Evolutionary conservation across 257 asterid species (phyloP).

Genomic region (Lycium ferocissimum): DNA sequence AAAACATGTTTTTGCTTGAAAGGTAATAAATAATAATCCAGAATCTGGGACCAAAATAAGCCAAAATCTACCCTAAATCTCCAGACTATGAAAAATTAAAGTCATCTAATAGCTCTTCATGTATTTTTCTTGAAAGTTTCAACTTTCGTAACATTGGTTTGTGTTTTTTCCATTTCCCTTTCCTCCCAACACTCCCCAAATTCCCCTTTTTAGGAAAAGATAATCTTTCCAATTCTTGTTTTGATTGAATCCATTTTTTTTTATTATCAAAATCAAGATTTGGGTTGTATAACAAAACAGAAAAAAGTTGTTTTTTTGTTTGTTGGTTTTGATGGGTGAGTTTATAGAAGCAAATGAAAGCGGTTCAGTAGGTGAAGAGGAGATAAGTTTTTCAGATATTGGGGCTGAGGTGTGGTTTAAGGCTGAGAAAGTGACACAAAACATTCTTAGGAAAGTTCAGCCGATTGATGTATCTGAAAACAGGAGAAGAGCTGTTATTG

Average conservation of each 20-base stretch:
- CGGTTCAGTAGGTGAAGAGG: conserved; percentile 22
- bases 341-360: conserved; percentile 27
- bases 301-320: not conserved
- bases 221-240: too few species aligned
- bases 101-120: not conserved
- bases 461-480: conserved; percentile 39
- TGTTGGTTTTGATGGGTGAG: conserved; percentile 27
- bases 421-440: conserved; percentile 34
- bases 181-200: too few species aligned
- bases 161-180: not conserved
- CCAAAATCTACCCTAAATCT: conserved; percentile 7
- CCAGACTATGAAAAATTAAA: not conserved
- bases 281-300: not conserved
- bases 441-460: conserved; percentile 38
- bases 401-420: conserved; percentile 34
- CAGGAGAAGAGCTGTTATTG: conserved; percentile 34
- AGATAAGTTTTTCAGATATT: conserved; percentile 23
- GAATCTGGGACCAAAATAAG: conserved; percentile 6
- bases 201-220: too few species aligned
- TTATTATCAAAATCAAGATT: not conserved
- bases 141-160: not conserved
- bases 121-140: not conserved
- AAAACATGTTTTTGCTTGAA: not conserved
- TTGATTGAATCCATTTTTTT: too few species aligned
- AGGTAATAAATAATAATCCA: not conserved